Conservation (phyloP, 441 rosid genomes). For the Populus hybrid region DNA sequence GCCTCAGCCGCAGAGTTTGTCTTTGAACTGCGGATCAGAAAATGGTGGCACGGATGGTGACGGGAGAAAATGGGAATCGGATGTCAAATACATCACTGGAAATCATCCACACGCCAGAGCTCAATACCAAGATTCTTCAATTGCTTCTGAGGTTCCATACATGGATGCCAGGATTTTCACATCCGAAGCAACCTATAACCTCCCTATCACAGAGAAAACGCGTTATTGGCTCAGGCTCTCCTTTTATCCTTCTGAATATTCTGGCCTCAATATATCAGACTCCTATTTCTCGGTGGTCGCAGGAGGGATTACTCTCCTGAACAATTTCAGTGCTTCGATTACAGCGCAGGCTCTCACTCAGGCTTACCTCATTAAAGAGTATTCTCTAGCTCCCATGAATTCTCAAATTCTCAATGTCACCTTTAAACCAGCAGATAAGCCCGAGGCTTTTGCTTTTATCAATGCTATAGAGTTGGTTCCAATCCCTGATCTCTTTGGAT, state of each 20-base stretch:
- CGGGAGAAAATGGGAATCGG: constrained; percentile 49
- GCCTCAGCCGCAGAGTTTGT: constrained; percentile 10
- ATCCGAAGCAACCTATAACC: constrained; percentile 40
- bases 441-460: constrained; percentile 47
- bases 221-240: constrained; percentile 47
- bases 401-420: constrained; percentile 33
- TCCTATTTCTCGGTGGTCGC: constrained; percentile 55
- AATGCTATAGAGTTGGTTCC: constrained; percentile 68
- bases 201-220: constrained; percentile 31
- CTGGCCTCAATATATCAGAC: constrained; percentile 32
- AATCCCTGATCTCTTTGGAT: constrained; percentile 43
- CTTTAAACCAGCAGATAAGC: constrained; percentile 41
- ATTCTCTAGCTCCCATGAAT: constrained; percentile 39
- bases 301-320: constrained; percentile 38
- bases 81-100: constrained; percentile 34
- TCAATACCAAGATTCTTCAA: constrained; percentile 52
- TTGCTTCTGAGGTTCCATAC: constrained; percentile 47
- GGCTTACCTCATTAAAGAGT: constrained; percentile 54
- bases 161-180: constrained; percentile 63
- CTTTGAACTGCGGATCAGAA: constrained; percentile 45
- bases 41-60: constrained; percentile 38
- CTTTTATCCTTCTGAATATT: constrained; percentile 57
- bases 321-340: constrained; percentile 59
- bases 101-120: constrained; percentile 27
- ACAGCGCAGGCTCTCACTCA: constrained; percentile 58